phyloP scores from a whole-genome alignment of 371 early-diverging fungal genomes.

The Mortierella sp. region DNA sequence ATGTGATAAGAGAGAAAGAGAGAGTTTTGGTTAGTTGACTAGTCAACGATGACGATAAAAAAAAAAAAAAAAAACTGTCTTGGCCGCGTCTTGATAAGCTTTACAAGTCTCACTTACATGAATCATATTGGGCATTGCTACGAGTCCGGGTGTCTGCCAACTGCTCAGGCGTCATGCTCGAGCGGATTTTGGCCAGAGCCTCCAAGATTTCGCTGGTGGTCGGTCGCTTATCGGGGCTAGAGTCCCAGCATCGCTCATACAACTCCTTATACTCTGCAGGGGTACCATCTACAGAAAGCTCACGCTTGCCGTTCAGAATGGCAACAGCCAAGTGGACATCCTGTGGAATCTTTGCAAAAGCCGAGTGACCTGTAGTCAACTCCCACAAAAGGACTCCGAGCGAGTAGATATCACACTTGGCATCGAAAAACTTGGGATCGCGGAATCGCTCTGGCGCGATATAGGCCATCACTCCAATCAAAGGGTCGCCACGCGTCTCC shows the following conservation, averaged over 20 bases:
- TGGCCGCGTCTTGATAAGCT: background rate
- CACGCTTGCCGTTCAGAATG: slow-evolving; percentile 51
- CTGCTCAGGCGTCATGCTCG: slow-evolving; percentile 26
- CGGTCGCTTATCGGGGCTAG: slow-evolving; percentile 36
- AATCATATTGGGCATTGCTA: slow-evolving; percentile 8
- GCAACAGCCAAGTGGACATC: slow-evolving; percentile 41
- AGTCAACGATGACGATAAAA: background rate
- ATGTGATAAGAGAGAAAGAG: too few relatives aligned
- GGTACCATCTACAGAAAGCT: slow-evolving; percentile 34
- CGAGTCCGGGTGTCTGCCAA: slow-evolving; percentile 20
- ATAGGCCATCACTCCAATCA: slow-evolving; percentile 53
- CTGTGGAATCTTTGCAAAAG: slow-evolving; percentile 30
- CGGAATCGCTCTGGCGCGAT: slow-evolving; percentile 54
- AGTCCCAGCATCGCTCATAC: slow-evolving; percentile 52
- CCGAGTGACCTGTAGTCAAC: slow-evolving; percentile 40
- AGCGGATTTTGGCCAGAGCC: slow-evolving; percentile 23
- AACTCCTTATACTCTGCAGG: slow-evolving; percentile 40
- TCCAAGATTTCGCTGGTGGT: slow-evolving; percentile 23
- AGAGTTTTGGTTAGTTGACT: background rate
- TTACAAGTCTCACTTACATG: slow-evolving; percentile 28
- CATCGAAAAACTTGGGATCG: slow-evolving; percentile 34
- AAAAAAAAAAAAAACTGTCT: background rate
- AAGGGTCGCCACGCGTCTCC: slow-evolving; percentile 6
- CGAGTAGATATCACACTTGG: slow-evolving; percentile 53
- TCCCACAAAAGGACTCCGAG: slow-evolving; percentile 56